Base-by-base conservation (phyloP, 305 asterid species). In the Fraxinus ornus region DNA sequence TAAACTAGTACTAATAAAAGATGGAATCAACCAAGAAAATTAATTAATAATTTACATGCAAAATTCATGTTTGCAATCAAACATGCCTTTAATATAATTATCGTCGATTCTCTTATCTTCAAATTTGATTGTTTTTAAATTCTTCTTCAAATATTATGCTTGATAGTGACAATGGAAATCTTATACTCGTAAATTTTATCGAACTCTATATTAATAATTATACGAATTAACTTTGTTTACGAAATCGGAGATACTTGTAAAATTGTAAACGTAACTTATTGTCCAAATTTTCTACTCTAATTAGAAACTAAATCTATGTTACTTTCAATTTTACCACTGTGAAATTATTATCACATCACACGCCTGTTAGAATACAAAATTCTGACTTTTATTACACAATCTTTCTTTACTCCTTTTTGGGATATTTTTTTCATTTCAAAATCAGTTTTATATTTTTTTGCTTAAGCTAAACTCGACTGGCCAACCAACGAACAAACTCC, bases 401-500 rank as follows among this genome's bases (percentile, higher is more conserved):
- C 76, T 70, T 70, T 70, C 44, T 13, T 70, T 0, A 24, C 12
- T 7, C 76, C 24, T 4, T 15, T 70, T 70, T 32, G 22, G 22
- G 35, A 70, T n/a, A 1, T 28, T 70, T 70, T 70, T 70, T 66
- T 62, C 39, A 70, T 70, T 70, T 30, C 17, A 12, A 28, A 28
- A 70, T 32, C 30, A 68, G 17, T 8, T 12, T 64, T 3, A 68
- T 28, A 30, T 30, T 12, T 68, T 44, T 68, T 68, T 30, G 76
- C 41, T 70, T 70, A 70, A 28, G 76, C 76, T 30, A 70, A 70
- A 32, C 39, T 70, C 90, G 86, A 83, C 74, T 78, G 22, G 87
- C 77, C 82, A 85, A 85, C 87, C 80, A 85, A 88, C 84, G 75
- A 84, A 78, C 83, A 80, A 84, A 78, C 78, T 79, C 81, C 77